A percentile compares a stretch with the other conserved stretches of the same genome.
Evolutionary conservation across 2,329 filamentous ascomycete genomes (phyloP).

Genomic region (Ophiostoma fasciatum): DNA sequence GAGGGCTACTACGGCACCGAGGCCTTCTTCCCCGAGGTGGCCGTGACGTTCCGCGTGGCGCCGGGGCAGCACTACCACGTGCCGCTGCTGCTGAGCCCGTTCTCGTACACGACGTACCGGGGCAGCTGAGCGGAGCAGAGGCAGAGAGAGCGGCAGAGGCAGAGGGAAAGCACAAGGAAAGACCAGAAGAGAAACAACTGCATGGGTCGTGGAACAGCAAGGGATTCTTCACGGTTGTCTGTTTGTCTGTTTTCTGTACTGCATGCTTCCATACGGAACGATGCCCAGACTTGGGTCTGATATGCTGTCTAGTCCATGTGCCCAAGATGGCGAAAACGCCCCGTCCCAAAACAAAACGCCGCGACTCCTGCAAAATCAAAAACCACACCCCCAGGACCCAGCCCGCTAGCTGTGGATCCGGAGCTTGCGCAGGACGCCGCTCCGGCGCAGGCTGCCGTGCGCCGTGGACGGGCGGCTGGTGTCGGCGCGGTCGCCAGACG

Average conservation of each 20-base stretch:
- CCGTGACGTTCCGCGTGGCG: slow-evolving; percentile 35
- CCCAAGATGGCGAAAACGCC: too few species aligned
- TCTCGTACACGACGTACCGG: slow-evolving; percentile 69
- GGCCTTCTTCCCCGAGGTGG: slow-evolving; percentile 46
- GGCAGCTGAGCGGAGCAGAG: slow-evolving; percentile 45
- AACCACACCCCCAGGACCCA: too few species aligned
- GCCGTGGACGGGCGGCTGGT: background rate
- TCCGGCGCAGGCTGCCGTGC: background rate
- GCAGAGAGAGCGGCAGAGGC: background rate
- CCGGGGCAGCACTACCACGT: slow-evolving; percentile 62
- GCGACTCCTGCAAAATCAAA: too few species aligned
- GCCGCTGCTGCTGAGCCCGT: slow-evolving; percentile 61
- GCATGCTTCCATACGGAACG: background rate
- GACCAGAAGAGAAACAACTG: background rate
- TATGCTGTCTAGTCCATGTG: too few species aligned
- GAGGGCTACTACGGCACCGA: slow-evolving; percentile 52
- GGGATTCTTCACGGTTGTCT: too few species aligned
- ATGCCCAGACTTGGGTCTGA: background rate
- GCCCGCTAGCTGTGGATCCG: slow-evolving; percentile 6
- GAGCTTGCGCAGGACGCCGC: slow-evolving; percentile 10
- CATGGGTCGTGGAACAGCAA: background rate
- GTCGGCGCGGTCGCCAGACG: background rate
- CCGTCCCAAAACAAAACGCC: too few species aligned
- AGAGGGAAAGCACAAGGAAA: background rate
- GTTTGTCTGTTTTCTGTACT: background rate